Evolutionary conservation across 495 filamentous ascomycete genomes (phyloP), one percentile per base, ranked within the genome.

Genomic region (Podospora pseudocomata): DNA sequence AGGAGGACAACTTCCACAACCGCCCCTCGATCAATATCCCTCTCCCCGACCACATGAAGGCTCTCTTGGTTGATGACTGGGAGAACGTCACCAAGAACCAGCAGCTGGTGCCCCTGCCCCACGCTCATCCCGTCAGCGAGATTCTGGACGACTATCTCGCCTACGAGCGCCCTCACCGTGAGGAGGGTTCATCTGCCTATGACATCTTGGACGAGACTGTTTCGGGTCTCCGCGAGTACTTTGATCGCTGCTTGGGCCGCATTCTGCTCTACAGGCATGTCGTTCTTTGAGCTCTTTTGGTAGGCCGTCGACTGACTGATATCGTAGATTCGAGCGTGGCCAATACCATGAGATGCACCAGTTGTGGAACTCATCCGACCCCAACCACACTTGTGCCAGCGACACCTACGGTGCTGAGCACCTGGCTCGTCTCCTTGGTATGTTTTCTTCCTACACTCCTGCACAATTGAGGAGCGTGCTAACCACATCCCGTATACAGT

Each of bases 371-470:
- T 76, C 81, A 0, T 79, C 83, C 0, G 86, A 90, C 28, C 80
- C 83, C 54, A 85, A 88, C 56, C 84, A 88, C 26, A 93, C 91
- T 77, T 81, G 81, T 2, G 82, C 88, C 9, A 81, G 85, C 60
- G 92, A 96, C 71, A 87, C 92, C n/a, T 99, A 97, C 72, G 95
- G 95, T 18, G 92, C 90, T 6, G 96, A 99, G 79, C 95, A 99
- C 80, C 79, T 99, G 34, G 85, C 89, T 67, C 88, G 95, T 44
- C 85, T 98, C 23, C 89, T 98, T 59, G 93, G 94, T 97, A 90
- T 65, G 84, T 81, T 49, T 56, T 39, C 64, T 44, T 44, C 65
- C 49, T 13, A 13, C 32, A 19, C 4, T 7, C 30, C 57, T 63
- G 30, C 0, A 15, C 2, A 9, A 44, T 34, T 0, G 26, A 23